Conservation (phyloP, 352 stramenopile species). For the Phytophthora multivora region DNA sequence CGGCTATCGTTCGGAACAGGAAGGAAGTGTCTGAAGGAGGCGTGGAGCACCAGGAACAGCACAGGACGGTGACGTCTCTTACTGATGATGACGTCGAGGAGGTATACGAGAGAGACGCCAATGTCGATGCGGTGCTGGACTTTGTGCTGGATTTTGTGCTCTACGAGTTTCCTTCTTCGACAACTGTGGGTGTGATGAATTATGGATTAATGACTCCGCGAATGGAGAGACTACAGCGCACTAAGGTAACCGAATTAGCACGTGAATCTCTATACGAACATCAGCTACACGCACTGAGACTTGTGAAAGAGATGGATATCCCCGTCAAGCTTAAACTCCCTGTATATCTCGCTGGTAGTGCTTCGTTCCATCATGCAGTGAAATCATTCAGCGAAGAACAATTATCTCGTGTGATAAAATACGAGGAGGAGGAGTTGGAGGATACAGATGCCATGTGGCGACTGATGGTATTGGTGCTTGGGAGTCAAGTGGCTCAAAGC, state of each 20-base stretch:
- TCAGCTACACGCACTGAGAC: slow-evolving; percentile 61
- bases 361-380: slow-evolving; percentile 69
- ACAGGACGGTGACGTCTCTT: background rate
- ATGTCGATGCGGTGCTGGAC: slow-evolving; percentile 60
- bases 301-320: slow-evolving; percentile 62
- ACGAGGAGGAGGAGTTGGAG: slow-evolving; percentile 57
- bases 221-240: slow-evolving; percentile 54
- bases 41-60: slow-evolving; percentile 1
- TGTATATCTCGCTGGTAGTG: slow-evolving; percentile 60
- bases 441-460: slow-evolving; percentile 37
- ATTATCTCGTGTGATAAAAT: slow-evolving; percentile 61
- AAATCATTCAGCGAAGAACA: slow-evolving; percentile 77
- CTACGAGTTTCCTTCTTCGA: slow-evolving; percentile 39
- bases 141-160: slow-evolving; percentile 77
- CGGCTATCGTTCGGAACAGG: slow-evolving; percentile 16
- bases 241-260: slow-evolving; percentile 45
- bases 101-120: slow-evolving; percentile 15
- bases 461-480: slow-evolving; percentile 63
- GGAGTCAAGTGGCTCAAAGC: slow-evolving; percentile 58
- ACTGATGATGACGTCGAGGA: slow-evolving; percentile 6
- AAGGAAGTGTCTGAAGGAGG: background rate
- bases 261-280: slow-evolving; percentile 61
- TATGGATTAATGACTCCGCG: slow-evolving; percentile 57
- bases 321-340: slow-evolving; percentile 43
- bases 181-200: slow-evolving; percentile 4